Evolutionary conservation across 2,329 filamentous ascomycete species (phyloP), one percentile per base, ranked within the genome.

Genomic region (Ceratocystis eucalypticola): DNA sequence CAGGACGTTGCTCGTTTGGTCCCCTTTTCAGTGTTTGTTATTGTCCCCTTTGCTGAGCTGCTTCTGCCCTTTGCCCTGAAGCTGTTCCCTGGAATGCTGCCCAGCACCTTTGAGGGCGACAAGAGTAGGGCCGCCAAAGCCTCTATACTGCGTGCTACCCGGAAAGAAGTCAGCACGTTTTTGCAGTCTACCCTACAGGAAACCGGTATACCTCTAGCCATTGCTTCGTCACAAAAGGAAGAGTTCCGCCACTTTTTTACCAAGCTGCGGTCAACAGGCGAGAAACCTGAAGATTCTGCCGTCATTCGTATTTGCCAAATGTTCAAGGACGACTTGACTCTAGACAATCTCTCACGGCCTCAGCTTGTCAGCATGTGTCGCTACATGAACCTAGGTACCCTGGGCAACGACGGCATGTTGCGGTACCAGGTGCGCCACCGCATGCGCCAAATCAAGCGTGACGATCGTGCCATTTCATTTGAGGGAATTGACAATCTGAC

Each of bases 221-320:
- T 85, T 1, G 86, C 88, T 61, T 96, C 88, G 65, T 87, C 93
- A 17, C 91, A 94, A 74, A 92, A 88, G 73, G 91, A 96, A 71
- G 94, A 97, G 75, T 99, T 99, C 72, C 83, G 88, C 68, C 90
- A 93, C 72, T 99, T 99, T 78, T 99, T 99, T 87, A 88, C 90
- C 74, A 99, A 99, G 80, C 84, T 97, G 69, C 83, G 94, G 65
- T 86, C 90, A 20, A 96, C 93, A 0, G 94, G 93, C 70, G 93
- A 97, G 79, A 82, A 88, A 59, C 94, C 94, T 0, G 94, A 89
- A 3, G 84, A 86, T 65, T 84, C 92, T 70, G 94, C 99, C 74
- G 91, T 99, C 69, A 96, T 99, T 80, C 96, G 94, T 78, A 93
- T 99, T 69, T 97, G 94, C 85, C 95, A 96, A 82, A 88, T 96